Evolutionary conservation across 352 stramenopile species (phyloP).

Genomic region (Globisporangium spinosum): DNA sequence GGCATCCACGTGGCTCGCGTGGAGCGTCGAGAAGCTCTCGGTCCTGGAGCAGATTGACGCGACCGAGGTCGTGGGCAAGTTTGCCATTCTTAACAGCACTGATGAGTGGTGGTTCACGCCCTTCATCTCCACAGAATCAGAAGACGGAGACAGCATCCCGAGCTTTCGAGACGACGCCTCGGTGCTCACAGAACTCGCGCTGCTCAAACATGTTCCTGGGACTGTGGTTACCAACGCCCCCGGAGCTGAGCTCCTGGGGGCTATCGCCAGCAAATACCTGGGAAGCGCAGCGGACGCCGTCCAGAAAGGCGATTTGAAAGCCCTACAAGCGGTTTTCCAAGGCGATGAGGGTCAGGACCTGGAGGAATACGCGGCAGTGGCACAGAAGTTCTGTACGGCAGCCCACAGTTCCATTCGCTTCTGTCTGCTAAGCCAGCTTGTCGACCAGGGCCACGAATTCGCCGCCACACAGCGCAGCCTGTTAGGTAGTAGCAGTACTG

Average conservation of each 20-base stretch:
- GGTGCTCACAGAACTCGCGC: not conserved
- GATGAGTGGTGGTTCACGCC: not conserved
- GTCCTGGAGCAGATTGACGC: not conserved
- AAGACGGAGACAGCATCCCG: not conserved
- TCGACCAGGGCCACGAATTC: not conserved
- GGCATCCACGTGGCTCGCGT: not conserved
- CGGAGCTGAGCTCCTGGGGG: not conserved
- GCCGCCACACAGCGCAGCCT: not conserved
- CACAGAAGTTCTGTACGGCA: not conserved
- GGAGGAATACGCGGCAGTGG: not conserved
- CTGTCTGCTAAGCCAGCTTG: constrained; percentile 1
- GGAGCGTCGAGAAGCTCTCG: not conserved
- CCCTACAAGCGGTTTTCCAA: not conserved
- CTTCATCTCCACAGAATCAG: not conserved
- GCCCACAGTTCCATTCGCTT: not conserved
- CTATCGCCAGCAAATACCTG: constrained; percentile 1
- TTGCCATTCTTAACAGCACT: not conserved
- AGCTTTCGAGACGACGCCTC: not conserved
- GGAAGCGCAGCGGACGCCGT: not conserved
- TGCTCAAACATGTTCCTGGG: not conserved
- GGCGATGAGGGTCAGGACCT: not conserved
- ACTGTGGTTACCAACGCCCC: not conserved
- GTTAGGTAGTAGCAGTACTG: not conserved
- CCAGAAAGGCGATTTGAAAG: not conserved
- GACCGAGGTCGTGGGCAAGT: not conserved